phyloP scores from a whole-genome alignment of 768 basidiomycete species.

The Suillus decipiens region DNA sequence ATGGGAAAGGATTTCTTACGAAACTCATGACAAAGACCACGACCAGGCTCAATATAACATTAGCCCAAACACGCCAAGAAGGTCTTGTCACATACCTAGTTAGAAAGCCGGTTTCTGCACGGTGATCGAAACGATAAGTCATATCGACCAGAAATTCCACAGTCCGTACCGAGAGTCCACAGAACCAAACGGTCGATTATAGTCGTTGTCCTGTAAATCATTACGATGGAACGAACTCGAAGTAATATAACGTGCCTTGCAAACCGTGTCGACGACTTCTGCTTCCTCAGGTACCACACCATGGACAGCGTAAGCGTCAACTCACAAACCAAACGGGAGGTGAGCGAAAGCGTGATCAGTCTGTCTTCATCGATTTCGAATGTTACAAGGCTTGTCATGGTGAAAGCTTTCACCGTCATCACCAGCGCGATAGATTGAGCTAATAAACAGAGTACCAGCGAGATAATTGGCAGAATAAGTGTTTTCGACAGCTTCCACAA shows the following conservation, averaged over 20 bases:
- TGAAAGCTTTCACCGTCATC: neutral
- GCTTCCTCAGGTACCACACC: slow-evolving; percentile 5
- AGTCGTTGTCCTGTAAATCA: slow-evolving; percentile 1
- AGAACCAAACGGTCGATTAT: slow-evolving; percentile 1
- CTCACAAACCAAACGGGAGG: slow-evolving; percentile 2
- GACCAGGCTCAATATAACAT: neutral
- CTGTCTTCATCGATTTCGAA: neutral
- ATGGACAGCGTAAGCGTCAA: slow-evolving; percentile 2
- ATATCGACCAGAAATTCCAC: neutral
- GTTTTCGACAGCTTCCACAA: slow-evolving; percentile 7
- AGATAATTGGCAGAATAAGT: neutral
- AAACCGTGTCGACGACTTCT: neutral
- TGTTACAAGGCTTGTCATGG: neutral
- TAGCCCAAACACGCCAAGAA: neutral
- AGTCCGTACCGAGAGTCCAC: slow-evolving; percentile 9
- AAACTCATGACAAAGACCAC: neutral
- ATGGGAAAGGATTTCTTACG: neutral
- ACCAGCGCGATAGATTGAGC: neutral
- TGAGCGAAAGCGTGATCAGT: slow-evolving; percentile 1
- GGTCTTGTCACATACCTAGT: slow-evolving; percentile 3
- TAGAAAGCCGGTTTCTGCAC: slow-evolving; percentile 7
- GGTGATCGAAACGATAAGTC: neutral
- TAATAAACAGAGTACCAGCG: slow-evolving; percentile 1
- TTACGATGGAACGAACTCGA: neutral
- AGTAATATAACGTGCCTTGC: neutral